Evolutionary conservation across 148 eudicot genomes (phyloP), one percentile per base, ranked within the genome.

Genomic region (Amaranthus palmeri): DNA sequence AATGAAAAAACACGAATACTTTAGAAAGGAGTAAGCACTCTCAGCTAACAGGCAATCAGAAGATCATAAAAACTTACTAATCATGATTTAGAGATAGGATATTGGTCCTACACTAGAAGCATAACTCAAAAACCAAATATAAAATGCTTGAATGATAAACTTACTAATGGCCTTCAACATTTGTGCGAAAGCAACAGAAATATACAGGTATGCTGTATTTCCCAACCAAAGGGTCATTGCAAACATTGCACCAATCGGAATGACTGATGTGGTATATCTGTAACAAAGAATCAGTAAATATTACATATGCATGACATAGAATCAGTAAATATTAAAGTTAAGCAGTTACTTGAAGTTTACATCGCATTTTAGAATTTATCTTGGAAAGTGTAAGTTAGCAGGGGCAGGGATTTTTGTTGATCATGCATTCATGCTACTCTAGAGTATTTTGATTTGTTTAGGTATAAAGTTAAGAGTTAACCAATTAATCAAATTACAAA

Each of bases 141-240:
- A 72, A 9, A 4, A 52, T 15, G 41, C 11, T 25, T 55, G 15
- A 72, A 76, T 51, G 40, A 43, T 13, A 77, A 67, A 86, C 98
- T 85, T 87, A 95, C 98, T 95, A 73, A 95, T 81, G 65, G 99
- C 99, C 82, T 95, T 95, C 86, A 95, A 83, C 99, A 95, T 95
- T 85, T 95, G 99, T 5, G 99, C 99, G 84, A 95, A 95, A 65
- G 99, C 86, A 81, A 95, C 99, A 45, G 98, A 95, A 52, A 95
- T 95, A 76, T 91, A 95, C 73, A 95, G 87, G 82, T 95, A 95
- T 65, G 99, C 99, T 61, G 99, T 95, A 78, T 95, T 95, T 62
- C 99, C 97, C 78, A 91, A 81, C 99, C 97, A 95, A 66, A 95
- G 97, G 51, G 99, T 95, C 97, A 95, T 83, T 48, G 99, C 97